Evolutionary conservation across 768 basidiomycete genomes (phyloP).

Genomic region (Rhizopogon vinicolor): DNA sequence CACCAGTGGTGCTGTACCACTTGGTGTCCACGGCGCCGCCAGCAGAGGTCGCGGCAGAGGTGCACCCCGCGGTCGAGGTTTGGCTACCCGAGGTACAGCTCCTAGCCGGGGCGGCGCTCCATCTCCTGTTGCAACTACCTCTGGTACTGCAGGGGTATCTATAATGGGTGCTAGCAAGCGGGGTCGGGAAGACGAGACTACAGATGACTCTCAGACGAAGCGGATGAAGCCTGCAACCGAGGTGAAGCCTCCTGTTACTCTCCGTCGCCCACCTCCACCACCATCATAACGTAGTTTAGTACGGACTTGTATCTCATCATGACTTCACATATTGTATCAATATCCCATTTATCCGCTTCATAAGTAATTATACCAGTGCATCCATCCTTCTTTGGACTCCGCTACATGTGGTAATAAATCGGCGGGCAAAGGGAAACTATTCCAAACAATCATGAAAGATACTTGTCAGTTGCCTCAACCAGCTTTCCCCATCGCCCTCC

Average conservation of each 20-base stretch:
- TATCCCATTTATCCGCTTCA: conserved; percentile 9
- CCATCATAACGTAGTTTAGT: neutral
- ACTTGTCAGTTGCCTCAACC: conserved; percentile 13
- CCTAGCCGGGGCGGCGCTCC: conserved; percentile 14
- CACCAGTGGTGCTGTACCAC: conserved; percentile 22
- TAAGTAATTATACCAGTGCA: neutral
- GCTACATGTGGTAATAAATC: too few species aligned
- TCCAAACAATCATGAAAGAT: conserved; percentile 5
- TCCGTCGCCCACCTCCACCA: conserved; percentile 25
- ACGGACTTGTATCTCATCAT: neutral
- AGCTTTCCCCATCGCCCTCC: conserved; percentile 10
- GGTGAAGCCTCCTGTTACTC: conserved; percentile 27
- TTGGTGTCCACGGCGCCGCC: conserved; percentile 14
- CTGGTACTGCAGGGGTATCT: conserved; percentile 40
- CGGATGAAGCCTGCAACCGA: conserved; percentile 51
- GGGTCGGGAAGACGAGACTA: conserved; percentile 49
- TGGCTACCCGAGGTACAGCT: conserved; percentile 27
- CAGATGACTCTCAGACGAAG: conserved; percentile 62
- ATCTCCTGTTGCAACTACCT: conserved; percentile 18
- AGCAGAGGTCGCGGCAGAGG: conserved; percentile 23
- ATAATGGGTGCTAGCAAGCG: conserved; percentile 66
- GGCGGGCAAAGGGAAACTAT: neutral
- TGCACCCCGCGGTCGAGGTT: conserved; percentile 28
- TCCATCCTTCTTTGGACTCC: neutral
- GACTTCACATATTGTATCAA: conserved; percentile 14